These are phyloP conservation scores for Mucor irregularis DNA, from an alignment of 371 early-diverging fungal genomes.

Conservation along the genomic window DNA sequence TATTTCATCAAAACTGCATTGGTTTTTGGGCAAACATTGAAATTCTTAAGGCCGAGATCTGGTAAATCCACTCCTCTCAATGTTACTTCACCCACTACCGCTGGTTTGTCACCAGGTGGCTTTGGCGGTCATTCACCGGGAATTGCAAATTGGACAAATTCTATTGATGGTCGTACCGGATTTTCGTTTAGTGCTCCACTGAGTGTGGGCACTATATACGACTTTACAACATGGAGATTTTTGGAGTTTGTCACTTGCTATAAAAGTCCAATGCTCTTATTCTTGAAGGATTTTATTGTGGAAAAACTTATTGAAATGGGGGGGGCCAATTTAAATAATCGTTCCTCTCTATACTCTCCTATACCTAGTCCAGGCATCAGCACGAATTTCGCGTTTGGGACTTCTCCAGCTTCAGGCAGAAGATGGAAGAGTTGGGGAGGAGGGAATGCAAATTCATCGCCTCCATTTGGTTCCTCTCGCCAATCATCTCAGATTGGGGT, in stretches of 20 bases:
- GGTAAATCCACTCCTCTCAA: conserved; percentile 21
- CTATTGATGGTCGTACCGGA: conserved; percentile 1
- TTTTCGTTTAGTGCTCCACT: conserved; percentile 19
- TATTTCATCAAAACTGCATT: conserved; percentile 38
- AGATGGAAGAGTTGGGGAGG: conserved; percentile 39
- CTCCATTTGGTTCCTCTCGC: neutral
- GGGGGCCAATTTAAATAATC: neutral
- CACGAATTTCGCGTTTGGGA: conserved; percentile 3
- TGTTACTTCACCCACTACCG: neutral
- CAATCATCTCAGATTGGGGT: conserved; percentile 1
- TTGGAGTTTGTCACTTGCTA: conserved; percentile 54
- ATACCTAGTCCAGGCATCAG: conserved; percentile 7
- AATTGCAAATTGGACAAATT: neutral
- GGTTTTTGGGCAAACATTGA: conserved; percentile 36
- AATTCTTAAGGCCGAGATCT: conserved; percentile 11
- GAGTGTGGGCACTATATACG: conserved; percentile 29
- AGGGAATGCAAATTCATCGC: neutral
- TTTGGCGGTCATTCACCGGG: conserved; percentile 8
- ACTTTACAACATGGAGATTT: conserved; percentile 59
- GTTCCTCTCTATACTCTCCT: conserved; percentile 16
- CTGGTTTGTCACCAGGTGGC: conserved; percentile 19
- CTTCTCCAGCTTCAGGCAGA: neutral
- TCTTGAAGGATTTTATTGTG: conserved; percentile 52
- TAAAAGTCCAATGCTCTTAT: conserved; percentile 50
- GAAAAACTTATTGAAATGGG: conserved; percentile 41